Evolutionary conservation across 1,139 yeast species (phyloP), one percentile per base, ranked within the genome.

Genomic region (Lodderomyces oxycetoniae): DNA sequence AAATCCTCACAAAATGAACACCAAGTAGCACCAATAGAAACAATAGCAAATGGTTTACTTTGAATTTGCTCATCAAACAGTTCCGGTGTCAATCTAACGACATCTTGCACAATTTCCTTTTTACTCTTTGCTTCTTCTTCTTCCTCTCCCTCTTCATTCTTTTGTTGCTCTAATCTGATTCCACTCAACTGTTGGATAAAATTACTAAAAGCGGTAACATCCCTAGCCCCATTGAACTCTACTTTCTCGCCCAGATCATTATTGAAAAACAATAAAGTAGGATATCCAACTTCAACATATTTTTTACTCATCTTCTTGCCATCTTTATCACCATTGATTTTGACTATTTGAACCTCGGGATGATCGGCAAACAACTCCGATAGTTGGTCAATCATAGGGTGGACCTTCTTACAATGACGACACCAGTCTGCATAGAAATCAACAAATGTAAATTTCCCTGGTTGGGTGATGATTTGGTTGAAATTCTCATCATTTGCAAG

Each of bases 401-500:
- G 71, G 52, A 84, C 57, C 35, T 64, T 69, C 56, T 77, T 75
- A 59, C 93, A 84, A 59, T 84, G 89, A 33, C 84, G 71, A 52
- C 94, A 84, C 94, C 93, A 84, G 36, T 74, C 76, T 25, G 91
- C 86, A 48, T 81, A 82, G 50, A 82, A 81, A 40, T 84, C 85
- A 33, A 84, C 84, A 40, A 84, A 66, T 0, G 86, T 69, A 40
- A 73, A 77, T 45, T 80, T 76, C 6, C 77, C 80, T 1, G 80
- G 67, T 13, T 67, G 61, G 34, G 71, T 54, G 10, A 79, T 81
- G 24, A 74, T 55, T 15, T 66, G 70, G 32, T 76, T 74, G 50
- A 84, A 77, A 40, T 67, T 72, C 34, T 66, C 60, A 44, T 68
- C 74, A 39, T 55, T 59, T 19, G 63, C 63, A 41, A 55, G 57